Conservation (phyloP, 768 basidiomycete genomes). For the Lactarius vividus region DNA sequence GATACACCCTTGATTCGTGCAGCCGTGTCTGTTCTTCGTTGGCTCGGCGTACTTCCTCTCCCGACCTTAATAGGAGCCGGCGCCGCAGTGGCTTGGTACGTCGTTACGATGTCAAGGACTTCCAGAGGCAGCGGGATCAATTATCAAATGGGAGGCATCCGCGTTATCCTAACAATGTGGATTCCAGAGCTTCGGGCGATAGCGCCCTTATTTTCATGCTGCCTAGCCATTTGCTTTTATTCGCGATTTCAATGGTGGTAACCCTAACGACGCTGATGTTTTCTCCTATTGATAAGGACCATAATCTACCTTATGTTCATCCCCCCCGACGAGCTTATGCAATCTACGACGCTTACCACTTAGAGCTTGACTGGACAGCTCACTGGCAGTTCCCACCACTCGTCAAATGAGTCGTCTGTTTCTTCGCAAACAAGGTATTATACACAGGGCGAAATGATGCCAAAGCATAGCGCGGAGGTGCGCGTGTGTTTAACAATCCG, state of each 20-base stretch:
- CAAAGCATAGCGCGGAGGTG: neutral
- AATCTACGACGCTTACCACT: neutral
- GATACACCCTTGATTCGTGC: conserved; percentile 7
- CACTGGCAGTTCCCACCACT: neutral
- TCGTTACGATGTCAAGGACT: conserved; percentile 52
- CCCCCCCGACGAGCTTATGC: neutral
- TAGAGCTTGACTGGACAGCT: neutral
- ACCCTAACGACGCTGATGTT: neutral
- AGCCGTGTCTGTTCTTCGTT: conserved; percentile 24
- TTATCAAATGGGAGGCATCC: conserved; percentile 29
- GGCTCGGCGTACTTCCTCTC: conserved; percentile 29
- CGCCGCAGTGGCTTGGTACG: conserved; percentile 63
- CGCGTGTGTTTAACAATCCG: conserved; percentile 35
- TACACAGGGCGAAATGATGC: neutral
- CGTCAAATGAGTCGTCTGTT: neutral
- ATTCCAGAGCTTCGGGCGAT: conserved; percentile 9
- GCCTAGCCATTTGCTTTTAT: conserved; percentile 7
- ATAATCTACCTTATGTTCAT: neutral
- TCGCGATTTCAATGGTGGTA: neutral
- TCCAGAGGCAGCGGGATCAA: conserved; percentile 34
- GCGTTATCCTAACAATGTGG: conserved; percentile 31
- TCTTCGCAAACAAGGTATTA: neutral
- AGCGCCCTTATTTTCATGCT: conserved; percentile 1
- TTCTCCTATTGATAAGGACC: neutral
- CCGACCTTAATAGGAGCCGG: conserved; percentile 68